Evolutionary conservation across 176 grass and related monocot genomes (phyloP), one percentile per base, ranked within the genome.

Genomic region (Avena insularis): DNA sequence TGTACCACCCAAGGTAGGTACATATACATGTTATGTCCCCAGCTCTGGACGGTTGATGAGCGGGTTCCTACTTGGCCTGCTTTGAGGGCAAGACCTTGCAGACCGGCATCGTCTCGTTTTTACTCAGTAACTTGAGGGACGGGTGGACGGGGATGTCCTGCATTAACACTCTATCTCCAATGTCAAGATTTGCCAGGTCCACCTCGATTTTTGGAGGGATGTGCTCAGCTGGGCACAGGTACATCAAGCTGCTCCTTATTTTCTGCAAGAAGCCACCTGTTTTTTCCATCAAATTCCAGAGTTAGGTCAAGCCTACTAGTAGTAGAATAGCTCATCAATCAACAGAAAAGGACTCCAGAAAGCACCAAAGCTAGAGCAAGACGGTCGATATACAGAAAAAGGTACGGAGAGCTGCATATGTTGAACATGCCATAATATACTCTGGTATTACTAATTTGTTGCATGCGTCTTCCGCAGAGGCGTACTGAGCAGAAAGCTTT

Each of bases 161-260:
- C 90, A 94, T 89, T 79, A 85, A 83, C 79, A 94, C 78, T 78
- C 69, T 90, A 94, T 96, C 97, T 74, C 97, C 97, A 25, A 98
- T 88, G 75, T 94, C 90, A 31, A 95, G 89, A 91, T 96, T 91
- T 83, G 92, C 75, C 47, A 96, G 91, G 68, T 96, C 94, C 86
- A 98, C 90, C 85, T 94, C 97, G 82, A 98, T 79, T 89, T 98
- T 98, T 88, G 81, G 93, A 89, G 94, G 92, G 77, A 94, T 98
- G 85, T 93, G 82, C 88, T 98, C 97, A 57, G 92, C 79, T 70
- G 90, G 92, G 82, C 93, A 96, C 83, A 95, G 87, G 77, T 93
- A 94, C 64, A 67, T 81, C 55, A 94, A 77, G 78, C 82, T 89
- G 73, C 54, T 86, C 84, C 90, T 96, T 87, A 94, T 86, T 91